Base-by-base conservation (phyloP, 1,284 basidiomycete species). In the Cutaneotrichosporon sp. region DNA sequence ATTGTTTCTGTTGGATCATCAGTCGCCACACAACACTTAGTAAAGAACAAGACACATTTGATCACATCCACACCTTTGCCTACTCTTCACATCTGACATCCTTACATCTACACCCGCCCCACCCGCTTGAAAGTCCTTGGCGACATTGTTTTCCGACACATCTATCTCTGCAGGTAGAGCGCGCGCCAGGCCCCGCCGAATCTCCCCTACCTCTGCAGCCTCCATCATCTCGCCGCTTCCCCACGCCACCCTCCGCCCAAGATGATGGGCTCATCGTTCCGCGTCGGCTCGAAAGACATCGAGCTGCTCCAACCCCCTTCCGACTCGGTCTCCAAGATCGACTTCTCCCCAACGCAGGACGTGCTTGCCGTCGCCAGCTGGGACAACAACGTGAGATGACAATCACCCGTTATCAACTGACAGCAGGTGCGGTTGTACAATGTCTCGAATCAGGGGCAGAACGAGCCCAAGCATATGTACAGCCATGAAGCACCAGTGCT, bases 401-500 rank as follows among this genome's bases (percentile, higher is more conserved):
- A 18, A 42, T 18, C 16, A 10, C 22, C n/a, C 49, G 69, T 14
- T 6, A 13, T 13, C 32, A 13, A 18, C 62, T 58, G 46, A 61
- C 56, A 2, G 14, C 13, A 84, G 83, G 83, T 85, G n/a, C 78
- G 85, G 55, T 76, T 86, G 59, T 87, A 87, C 75, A 83, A 85
- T 70, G 82, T 86, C 65, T 81, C 81, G 60, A 67, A 71, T 6
- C 77, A 79, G 56, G 84, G 84, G 0, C 83, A 84, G 65, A 82
- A 82, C 6, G 86, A 89, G 73, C 88, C 90, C 21, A 91, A 91
- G 79, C 91, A 91, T 0, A 88, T 89, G 84, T 92, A 91, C 76
- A 80, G 83, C 30, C 93, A 96, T 76, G 88, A 91, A 73, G 90
- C 85, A 0, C 91, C 92, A 0, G 90, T 92, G 2, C 77, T 96